phyloP scores from a whole-genome alignment of 2,329 filamentous ascomycete species.

The Colletotrichum tabaci region DNA sequence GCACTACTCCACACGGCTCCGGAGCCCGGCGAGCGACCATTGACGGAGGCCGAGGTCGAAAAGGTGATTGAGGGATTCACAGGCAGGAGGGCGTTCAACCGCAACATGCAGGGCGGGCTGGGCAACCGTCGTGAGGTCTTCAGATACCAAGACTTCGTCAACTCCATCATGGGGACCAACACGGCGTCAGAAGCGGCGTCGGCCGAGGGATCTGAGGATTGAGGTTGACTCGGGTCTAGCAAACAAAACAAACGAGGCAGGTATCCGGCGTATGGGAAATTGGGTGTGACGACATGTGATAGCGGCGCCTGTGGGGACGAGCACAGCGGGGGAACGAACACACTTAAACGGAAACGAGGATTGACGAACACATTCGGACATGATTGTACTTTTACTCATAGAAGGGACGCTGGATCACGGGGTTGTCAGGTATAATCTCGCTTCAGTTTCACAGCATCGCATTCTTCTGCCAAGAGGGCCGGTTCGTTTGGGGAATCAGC shows the following conservation, averaged over 20 bases:
- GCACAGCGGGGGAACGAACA: slow-evolving; percentile 20
- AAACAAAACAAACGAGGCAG: slow-evolving; percentile 1
- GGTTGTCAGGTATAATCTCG: slow-evolving; percentile 27
- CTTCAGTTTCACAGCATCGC: slow-evolving; percentile 31
- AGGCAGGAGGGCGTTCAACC: slow-evolving; percentile 85
- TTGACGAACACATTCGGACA: slow-evolving; percentile 34
- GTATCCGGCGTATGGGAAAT: slow-evolving; percentile 15
- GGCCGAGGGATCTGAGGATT: slow-evolving; percentile 47
- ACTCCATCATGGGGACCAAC: slow-evolving; percentile 72
- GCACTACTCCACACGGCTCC: slow-evolving; percentile 87
- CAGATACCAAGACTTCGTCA: slow-evolving; percentile 92
- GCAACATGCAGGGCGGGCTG: slow-evolving; percentile 67
- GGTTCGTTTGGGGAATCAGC: slow-evolving; percentile 1
- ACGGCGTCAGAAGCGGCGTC: slow-evolving; percentile 52
- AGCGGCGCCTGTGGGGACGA: slow-evolving; percentile 29
- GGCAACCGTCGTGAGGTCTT: slow-evolving; percentile 89
- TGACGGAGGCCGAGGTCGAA: slow-evolving; percentile 84
- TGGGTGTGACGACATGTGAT: slow-evolving; percentile 30
- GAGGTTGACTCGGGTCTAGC: neutral
- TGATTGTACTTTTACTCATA: slow-evolving; percentile 35
- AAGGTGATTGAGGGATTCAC: slow-evolving; percentile 90
- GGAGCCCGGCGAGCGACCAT: slow-evolving; percentile 75
- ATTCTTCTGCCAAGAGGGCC: slow-evolving; percentile 4
- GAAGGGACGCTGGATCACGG: slow-evolving; percentile 17
- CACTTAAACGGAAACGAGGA: slow-evolving; percentile 27